Evolutionary conservation across 108 stramenopile genomes (phyloP).

Genomic region (Parmales sp.): DNA sequence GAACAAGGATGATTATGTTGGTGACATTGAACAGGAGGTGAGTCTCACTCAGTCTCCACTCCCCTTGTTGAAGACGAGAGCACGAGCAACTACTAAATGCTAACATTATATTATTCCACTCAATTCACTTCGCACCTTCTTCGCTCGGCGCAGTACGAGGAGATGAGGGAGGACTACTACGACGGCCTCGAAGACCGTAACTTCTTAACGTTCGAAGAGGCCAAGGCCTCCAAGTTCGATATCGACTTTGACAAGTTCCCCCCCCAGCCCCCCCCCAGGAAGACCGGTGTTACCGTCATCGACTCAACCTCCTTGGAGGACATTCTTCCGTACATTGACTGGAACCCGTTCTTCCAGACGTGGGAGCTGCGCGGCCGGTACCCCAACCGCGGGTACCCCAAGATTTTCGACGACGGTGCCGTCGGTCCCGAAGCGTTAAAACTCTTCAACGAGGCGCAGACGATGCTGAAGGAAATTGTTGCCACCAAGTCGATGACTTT

Average conservation of each 20-base stretch:
- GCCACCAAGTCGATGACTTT: conserved; percentile 69
- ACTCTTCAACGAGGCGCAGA: conserved; percentile 91
- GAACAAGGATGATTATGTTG: conserved; percentile 83
- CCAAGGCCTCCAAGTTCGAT: conserved; percentile 55
- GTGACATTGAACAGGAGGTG: conserved; percentile 84
- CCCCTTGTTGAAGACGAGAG: too few relatives aligned
- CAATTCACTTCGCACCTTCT: too few relatives aligned
- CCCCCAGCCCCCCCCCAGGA: conserved; percentile 69
- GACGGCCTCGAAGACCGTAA: conserved; percentile 91
- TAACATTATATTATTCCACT: too few relatives aligned
- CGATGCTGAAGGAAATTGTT: conserved; percentile 84
- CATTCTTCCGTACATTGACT: conserved; percentile 95
- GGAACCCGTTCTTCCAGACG: conserved; percentile 98
- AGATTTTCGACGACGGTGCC: conserved; percentile 94
- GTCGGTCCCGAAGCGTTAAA: conserved; percentile 96
- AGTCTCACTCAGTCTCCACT: too few relatives aligned
- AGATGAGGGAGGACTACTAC: conserved; percentile 93
- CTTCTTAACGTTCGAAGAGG: conserved; percentile 83
- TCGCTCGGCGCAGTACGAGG: too few relatives aligned
- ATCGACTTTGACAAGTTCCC: conserved; percentile 84
- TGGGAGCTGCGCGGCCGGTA: conserved; percentile 99
- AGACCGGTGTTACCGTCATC: conserved; percentile 68
- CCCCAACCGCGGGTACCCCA: conserved; percentile 99
- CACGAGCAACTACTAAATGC: too few relatives aligned
- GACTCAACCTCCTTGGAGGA: conserved; percentile 65